Conservation (phyloP, 805 yeast species). For the Schizosaccharomyces lindneri region DNA sequence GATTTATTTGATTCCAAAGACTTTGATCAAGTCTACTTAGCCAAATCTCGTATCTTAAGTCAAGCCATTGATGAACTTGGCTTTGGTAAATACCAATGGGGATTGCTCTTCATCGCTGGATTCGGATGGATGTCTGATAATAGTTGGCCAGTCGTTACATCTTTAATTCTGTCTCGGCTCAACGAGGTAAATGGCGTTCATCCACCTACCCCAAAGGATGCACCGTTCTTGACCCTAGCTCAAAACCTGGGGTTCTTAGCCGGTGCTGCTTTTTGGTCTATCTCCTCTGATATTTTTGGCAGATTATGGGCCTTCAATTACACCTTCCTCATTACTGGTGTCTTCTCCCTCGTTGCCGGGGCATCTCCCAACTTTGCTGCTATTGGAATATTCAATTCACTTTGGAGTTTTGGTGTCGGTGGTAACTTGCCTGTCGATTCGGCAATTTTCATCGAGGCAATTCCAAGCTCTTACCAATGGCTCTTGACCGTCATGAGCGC, state of each 20-base stretch:
- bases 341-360: constrained; percentile 29
- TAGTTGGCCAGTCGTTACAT: neutral
- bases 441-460: constrained; percentile 26
- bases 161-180: neutral
- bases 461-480: constrained; percentile 28
- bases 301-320: constrained; percentile 27
- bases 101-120: constrained; percentile 27
- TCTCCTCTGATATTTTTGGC: constrained; percentile 30
- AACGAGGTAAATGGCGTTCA: neutral
- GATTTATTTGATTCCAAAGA: neutral
- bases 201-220: neutral
- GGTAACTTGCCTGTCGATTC: constrained; percentile 34
- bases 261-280: constrained; percentile 35
- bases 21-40: neutral
- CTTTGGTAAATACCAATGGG: constrained; percentile 29
- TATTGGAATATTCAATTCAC: constrained; percentile 21
- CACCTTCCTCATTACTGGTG: constrained; percentile 24
- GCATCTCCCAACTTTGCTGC: constrained; percentile 26
- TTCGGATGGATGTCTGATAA: constrained; percentile 20
- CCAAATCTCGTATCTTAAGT: constrained; percentile 2
- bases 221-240: neutral
- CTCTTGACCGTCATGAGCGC: constrained; percentile 27
- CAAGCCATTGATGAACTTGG: constrained; percentile 35
- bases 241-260: constrained; percentile 4
- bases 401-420: constrained; percentile 25